Evolutionary conservation across 306 rosid species (phyloP), one percentile per base, ranked within the genome.

Genomic region (Lithocarpus polystachyus): DNA sequence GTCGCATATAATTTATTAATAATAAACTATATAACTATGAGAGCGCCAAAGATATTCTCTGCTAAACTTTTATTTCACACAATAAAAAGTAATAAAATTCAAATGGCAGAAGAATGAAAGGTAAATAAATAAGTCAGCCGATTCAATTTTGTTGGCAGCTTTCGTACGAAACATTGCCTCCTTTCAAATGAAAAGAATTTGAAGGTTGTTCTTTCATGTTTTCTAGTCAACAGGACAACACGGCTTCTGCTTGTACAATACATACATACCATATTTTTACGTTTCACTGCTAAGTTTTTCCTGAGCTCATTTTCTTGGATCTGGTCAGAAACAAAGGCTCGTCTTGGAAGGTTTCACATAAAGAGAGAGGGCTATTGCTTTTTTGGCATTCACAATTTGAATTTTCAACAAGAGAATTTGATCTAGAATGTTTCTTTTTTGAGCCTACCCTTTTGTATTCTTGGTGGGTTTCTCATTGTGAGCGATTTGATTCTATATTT

Each of bases 251-350:
- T 61, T 70, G 23, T 62, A 33, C 26, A 55, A 19, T 62, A 33
- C 26, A 55, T 20, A 9, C 54, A 12, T 48, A 12, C 4, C 53
- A 2, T 48, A 3, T 48, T 48, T 10, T 48, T 48, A 48, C 53
- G 17, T 80, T 45, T 51, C 68, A 31, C 55, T 74, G 37, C 83
- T 57, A 28, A 45, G 60, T 52, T 74, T 43, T 75, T 40, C 45
- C 12, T 79, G 23, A 76, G 84, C 82, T 82, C 75, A 72, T 73
- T 86, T 79, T 70, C 70, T 20, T 77, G 87, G 92, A 90, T 92
- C 93, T 84, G 88, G 81, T 86, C 89, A 72, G 81, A 55, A 77
- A 68, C 71, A 40, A 28, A 56, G 43, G 29, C 72, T 8, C 72
- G 52, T 56, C 35, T 60, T 52, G 31, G 26, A n/a, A 84, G 78